Percentiles rank a stretch among this genome's conserved stretches.
These are phyloP conservation scores for Malus asiatica DNA, from an alignment of 306 rosid species.

Conservation along the genomic window DNA sequence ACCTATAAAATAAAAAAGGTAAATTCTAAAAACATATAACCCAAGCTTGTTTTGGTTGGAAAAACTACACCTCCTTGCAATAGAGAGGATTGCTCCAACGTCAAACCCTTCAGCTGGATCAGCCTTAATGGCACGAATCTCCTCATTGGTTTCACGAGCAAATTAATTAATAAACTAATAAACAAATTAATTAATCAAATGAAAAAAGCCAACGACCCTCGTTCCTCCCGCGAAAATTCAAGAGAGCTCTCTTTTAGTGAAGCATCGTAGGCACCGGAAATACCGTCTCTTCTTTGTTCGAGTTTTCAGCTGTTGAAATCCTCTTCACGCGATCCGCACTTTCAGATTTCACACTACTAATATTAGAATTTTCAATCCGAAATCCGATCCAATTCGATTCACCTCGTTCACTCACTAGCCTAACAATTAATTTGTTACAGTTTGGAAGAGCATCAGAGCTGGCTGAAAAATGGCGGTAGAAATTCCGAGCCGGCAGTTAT, in stretches of 20 bases:
- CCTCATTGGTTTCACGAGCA: slow-evolving; percentile 97
- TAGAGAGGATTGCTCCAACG: slow-evolving; percentile 72
- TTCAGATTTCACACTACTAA: not conserved
- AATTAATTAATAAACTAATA: slow-evolving; percentile 9
- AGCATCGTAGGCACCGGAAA: not conserved
- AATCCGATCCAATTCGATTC: not conserved
- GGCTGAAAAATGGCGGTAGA: slow-evolving; percentile 39
- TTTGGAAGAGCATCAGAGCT: not conserved
- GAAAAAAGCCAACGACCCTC: not conserved
- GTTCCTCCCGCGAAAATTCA: not conserved
- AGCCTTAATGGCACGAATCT: slow-evolving; percentile 72
- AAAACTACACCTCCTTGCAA: slow-evolving; percentile 73
- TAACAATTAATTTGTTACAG: not conserved
- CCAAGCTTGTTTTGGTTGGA: slow-evolving; percentile 20
- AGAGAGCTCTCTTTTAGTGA: not conserved
- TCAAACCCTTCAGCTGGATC: slow-evolving; percentile 86
- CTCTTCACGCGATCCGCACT: not conserved
- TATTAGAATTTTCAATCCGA: not conserved
- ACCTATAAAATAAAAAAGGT: slow-evolving; percentile 4
- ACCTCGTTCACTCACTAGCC: not conserved
- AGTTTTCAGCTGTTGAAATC: not conserved
- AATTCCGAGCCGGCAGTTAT: slow-evolving; percentile 53
- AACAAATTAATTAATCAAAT: not conserved
- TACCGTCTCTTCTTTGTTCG: not conserved
- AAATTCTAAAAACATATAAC: slow-evolving; percentile 21